Evolutionary conservation across 2,329 filamentous ascomycete species (phyloP).

Genomic region (Laburnicola sp.): DNA sequence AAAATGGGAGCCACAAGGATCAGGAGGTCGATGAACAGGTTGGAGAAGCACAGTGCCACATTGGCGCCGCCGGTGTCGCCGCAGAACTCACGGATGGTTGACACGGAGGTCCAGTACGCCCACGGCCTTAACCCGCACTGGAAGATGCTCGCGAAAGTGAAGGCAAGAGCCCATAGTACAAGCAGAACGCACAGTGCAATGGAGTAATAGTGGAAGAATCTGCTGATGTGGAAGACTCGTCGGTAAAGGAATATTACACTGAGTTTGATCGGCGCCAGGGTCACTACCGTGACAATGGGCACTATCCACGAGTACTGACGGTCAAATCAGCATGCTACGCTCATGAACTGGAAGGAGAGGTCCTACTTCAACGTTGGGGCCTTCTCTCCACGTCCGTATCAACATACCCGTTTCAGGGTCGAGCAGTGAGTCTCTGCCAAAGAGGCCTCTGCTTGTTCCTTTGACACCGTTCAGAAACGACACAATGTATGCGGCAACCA

Average conservation of each 20-base stretch:
- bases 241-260: slow-evolving; percentile 12
- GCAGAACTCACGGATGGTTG: slow-evolving; percentile 5
- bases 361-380: slow-evolving; percentile 9
- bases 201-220: slow-evolving; percentile 11
- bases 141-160: slow-evolving; percentile 7
- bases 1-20: slow-evolving; percentile 7
- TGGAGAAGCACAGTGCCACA: slow-evolving; percentile 3
- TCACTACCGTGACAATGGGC: slow-evolving; percentile 7
- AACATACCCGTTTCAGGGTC: slow-evolving; percentile 5
- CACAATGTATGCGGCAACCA: not conserved
- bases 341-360: not conserved
- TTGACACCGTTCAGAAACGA: not conserved
- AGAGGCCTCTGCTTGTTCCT: not conserved
- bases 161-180: slow-evolving; percentile 3
- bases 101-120: slow-evolving; percentile 9
- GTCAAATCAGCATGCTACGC: not conserved
- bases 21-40: slow-evolving; percentile 8
- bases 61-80: slow-evolving; percentile 2
- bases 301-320: slow-evolving; percentile 10
- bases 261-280: slow-evolving; percentile 11
- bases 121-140: slow-evolving; percentile 7
- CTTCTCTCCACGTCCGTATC: slow-evolving; percentile 3
- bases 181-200: not conserved
- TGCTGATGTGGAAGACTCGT: slow-evolving; percentile 9
- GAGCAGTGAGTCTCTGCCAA: slow-evolving; percentile 5